phyloP scores from a whole-genome alignment of 2,329 filamentous ascomycete species.

The Kalaharituber pfeilii region DNA sequence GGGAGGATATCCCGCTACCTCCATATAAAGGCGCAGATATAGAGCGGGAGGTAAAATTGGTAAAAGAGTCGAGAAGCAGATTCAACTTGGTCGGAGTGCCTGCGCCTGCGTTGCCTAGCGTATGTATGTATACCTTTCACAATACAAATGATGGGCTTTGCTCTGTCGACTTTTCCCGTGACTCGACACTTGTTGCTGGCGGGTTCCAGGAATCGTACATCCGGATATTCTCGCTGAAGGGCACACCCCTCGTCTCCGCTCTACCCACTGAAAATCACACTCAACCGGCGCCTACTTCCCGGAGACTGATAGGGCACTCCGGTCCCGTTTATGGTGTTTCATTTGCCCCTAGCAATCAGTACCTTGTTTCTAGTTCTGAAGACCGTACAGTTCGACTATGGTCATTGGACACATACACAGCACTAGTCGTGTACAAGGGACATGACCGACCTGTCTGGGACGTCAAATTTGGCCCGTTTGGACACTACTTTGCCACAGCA shows the following conservation, averaged over 20 bases:
- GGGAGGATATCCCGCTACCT: constrained; percentile 67
- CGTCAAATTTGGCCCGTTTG: constrained; percentile 75
- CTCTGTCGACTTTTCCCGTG: constrained; percentile 90
- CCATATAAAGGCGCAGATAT: constrained; percentile 80
- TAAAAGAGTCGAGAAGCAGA: constrained; percentile 80
- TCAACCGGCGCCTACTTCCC: constrained; percentile 18
- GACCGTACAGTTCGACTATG: constrained; percentile 82
- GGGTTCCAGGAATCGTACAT: constrained; percentile 93
- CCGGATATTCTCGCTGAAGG: constrained; percentile 80
- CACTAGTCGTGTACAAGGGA: constrained; percentile 81
- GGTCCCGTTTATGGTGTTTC: constrained; percentile 77
- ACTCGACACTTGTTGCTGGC: constrained; percentile 68
- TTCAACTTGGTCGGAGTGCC: constrained; percentile 46
- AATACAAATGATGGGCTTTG: constrained; percentile 86
- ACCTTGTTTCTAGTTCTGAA: constrained; percentile 70
- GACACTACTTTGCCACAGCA: constrained; percentile 81
- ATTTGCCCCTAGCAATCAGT: constrained; percentile 58
- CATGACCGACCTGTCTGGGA: constrained; percentile 83
- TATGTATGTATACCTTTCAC: constrained; percentile 97
- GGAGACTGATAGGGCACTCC: constrained; percentile 67
- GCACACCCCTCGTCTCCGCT: constrained; percentile 56
- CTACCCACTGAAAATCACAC: constrained; percentile 40
- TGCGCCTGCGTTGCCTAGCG: constrained; percentile 48
- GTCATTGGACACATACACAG: constrained; percentile 85
- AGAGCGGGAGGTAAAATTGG: constrained; percentile 80